These are phyloP conservation scores for Aspergillus oerlinghausenensis DNA, from an alignment of 2,329 filamentous ascomycete genomes.

Conservation along the genomic window DNA sequence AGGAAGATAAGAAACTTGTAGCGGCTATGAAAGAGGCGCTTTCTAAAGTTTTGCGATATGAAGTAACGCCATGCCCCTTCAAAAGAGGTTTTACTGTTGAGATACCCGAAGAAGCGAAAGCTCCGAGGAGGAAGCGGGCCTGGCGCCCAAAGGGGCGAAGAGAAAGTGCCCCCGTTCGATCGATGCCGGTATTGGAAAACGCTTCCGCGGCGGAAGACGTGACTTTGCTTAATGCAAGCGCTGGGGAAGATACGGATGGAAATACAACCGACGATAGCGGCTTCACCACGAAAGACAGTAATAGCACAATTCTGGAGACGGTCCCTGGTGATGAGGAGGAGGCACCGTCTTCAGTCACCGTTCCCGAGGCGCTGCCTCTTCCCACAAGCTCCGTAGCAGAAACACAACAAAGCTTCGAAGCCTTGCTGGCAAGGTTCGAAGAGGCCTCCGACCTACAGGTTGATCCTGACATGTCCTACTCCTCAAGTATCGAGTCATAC, in stretches of 20 bases:
- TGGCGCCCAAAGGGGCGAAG: slow-evolving; percentile 60
- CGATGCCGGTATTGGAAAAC: slow-evolving; percentile 12
- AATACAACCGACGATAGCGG: slow-evolving; percentile 29
- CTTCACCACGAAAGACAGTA: slow-evolving; percentile 21
- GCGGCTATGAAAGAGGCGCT: slow-evolving; percentile 66
- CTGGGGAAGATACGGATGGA: slow-evolving; percentile 31
- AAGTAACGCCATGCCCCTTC: slow-evolving; percentile 85
- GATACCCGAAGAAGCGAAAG: slow-evolving; percentile 63
- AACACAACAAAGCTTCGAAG: slow-evolving; percentile 30
- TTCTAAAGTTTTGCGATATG: slow-evolving; percentile 71
- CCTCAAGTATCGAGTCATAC: slow-evolving; percentile 42
- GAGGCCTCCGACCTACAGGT: slow-evolving; percentile 22
- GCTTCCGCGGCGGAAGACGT: slow-evolving; percentile 13
- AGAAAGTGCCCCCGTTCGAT: slow-evolving; percentile 24
- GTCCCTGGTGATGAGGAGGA: slow-evolving; percentile 16
- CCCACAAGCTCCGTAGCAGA: slow-evolving; percentile 24
- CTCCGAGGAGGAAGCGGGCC: slow-evolving; percentile 62
- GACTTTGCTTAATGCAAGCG: slow-evolving; percentile 21
- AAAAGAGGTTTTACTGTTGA: slow-evolving; percentile 69
- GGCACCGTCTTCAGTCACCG: slow-evolving; percentile 4
- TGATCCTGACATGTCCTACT: slow-evolving; percentile 25
- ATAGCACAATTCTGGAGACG: slow-evolving; percentile 20
- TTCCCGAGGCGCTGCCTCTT: slow-evolving; percentile 8
- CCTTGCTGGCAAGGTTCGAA: slow-evolving; percentile 37
- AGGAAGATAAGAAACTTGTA: slow-evolving; percentile 61